These are phyloP conservation scores for Lentinula sp. DNA, from an alignment of 768 basidiomycete species.

Conservation along the genomic window DNA sequence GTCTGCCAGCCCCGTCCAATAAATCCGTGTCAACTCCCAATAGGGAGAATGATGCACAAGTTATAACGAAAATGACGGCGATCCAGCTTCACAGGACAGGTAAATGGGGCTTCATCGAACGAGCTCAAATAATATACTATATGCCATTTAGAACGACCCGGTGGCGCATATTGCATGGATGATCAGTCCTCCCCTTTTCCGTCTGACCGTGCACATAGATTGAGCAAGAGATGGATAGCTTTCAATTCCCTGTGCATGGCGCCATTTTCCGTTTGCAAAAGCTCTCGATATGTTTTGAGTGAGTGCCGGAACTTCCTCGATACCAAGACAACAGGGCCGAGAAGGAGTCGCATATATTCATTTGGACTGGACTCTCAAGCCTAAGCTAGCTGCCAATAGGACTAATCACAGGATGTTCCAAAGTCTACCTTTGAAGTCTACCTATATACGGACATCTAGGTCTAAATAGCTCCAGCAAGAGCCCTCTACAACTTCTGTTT, in stretches of 20 bases:
- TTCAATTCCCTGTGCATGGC: no score
- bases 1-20: constrained; percentile 10
- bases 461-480: not conserved
- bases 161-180: constrained; percentile 9
- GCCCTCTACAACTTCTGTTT: constrained; percentile 1
- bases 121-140: not conserved
- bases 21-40: constrained; percentile 7
- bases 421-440: not conserved
- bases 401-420: no score
- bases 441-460: not conserved
- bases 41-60: constrained; percentile 10
- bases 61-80: constrained; percentile 12
- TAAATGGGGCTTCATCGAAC: not conserved
- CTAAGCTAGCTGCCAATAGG: no score
- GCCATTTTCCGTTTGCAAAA: no score
- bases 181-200: constrained; percentile 11
- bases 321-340: not conserved
- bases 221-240: not conserved
- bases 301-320: no score
- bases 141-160: constrained; percentile 9
- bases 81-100: not conserved
- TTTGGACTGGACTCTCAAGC: not conserved
- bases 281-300: no score
- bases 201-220: not conserved
- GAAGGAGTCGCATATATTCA: not conserved